Evolutionary conservation across 495 filamentous ascomycete genomes (phyloP).

Genomic region (Aspergillus ellipticus): DNA sequence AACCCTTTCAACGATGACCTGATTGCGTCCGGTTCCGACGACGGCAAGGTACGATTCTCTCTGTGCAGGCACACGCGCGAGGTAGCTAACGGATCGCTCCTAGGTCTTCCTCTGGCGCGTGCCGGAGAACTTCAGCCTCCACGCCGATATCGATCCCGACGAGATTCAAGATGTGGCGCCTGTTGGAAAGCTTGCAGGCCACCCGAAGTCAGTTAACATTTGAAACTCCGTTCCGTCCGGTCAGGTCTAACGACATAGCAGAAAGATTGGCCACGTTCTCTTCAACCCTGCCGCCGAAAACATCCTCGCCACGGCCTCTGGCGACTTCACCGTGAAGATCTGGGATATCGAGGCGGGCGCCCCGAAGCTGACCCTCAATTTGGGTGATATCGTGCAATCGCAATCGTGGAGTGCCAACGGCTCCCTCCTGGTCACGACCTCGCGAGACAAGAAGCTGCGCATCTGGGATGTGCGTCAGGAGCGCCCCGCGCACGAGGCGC

Average conservation of each 20-base stretch:
- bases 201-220: slow-evolving; percentile 51
- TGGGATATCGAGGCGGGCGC: slow-evolving; percentile 90
- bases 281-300: slow-evolving; percentile 97
- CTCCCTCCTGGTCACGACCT: slow-evolving; percentile 84
- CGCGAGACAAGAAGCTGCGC: slow-evolving; percentile 94
- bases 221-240: neutral
- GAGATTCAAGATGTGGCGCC: slow-evolving; percentile 73
- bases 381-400: slow-evolving; percentile 89
- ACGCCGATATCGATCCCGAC: slow-evolving; percentile 74
- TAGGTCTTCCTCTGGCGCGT: slow-evolving; percentile 92
- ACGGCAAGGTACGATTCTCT: slow-evolving; percentile 68
- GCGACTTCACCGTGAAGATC: slow-evolving; percentile 90
- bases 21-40: slow-evolving; percentile 91
- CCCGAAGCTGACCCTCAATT: slow-evolving; percentile 67
- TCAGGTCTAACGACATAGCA: slow-evolving; percentile 32
- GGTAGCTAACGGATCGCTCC: slow-evolving; percentile 7
- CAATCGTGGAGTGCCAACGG: slow-evolving; percentile 95
- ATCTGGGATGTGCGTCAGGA: slow-evolving; percentile 97
- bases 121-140: slow-evolving; percentile 79
- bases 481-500: slow-evolving; percentile 75
- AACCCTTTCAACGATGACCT: slow-evolving; percentile 92
- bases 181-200: slow-evolving; percentile 70
- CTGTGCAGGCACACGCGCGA: neutral
- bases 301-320: slow-evolving; percentile 90
- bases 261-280: slow-evolving; percentile 93